Evolutionary conservation across 129 eudicot species (phyloP), one percentile per base, ranked within the genome.

Genomic region (Flaveria brownii): DNA sequence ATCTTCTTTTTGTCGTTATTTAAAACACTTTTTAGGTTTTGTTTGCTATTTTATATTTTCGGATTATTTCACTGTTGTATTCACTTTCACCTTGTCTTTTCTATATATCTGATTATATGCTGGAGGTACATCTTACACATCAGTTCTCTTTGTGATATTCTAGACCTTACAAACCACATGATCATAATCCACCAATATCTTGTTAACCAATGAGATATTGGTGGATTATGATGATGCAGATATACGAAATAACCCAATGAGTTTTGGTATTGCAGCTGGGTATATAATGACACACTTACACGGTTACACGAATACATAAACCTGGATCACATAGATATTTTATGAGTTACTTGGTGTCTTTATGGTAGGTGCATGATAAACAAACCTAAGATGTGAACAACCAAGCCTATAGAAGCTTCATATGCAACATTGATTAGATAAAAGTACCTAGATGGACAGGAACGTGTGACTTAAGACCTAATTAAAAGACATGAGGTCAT

Each of bases 361-460:
- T 30, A 10, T 52, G 71, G 63, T 61, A 70, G 77, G 22, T 61
- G 72, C 65, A 47, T 78, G 46, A 71, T 61, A 43, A 23, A 6
- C 63, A 70, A 78, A 70, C 63, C 5, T 26, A 43, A n/a, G 54
- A 65, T 36, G 20, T 9, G 33, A 69, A 30, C 72, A 70, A n/a
- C 70, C 56, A 16, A 56, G 42, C 74, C 66, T 76, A 65, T 22
- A 33, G 7, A 52, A 51, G 68, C 74, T 52, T 77, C 54, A 52
- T 33, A 10, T 67, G 68, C 74, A 52, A 66, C 73, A 76, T 36
- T 66, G 9, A 2, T 36, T 52, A 33, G 20, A 50, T 45, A 33
- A 49, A 65, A 17, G 69, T 30, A 54, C n/a, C 45, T 17, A 64
- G 66, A 52, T 51, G 36, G 67, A 36, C 16, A 49, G 51, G n/a